These are phyloP conservation scores for Chamaecrista fasciculata DNA, from an alignment of 306 rosid genomes.

Conservation along the genomic window DNA sequence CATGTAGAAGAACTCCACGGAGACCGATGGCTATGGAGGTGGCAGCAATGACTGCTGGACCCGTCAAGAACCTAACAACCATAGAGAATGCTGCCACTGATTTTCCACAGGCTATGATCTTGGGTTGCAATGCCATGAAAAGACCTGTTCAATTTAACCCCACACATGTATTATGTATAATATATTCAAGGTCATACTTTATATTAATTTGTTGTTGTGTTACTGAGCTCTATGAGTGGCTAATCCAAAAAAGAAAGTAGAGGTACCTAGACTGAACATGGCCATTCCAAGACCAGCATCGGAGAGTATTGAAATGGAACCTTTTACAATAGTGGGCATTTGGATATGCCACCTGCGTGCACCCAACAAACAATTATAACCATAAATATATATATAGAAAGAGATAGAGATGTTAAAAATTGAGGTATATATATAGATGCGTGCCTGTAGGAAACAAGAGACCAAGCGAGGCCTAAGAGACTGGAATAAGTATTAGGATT, in stretches of 20 bases:
- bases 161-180: no score
- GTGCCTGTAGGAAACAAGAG: constrained; percentile 69
- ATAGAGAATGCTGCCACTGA: constrained; percentile 23
- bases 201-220: no score
- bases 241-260: no score
- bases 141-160: constrained; percentile 30
- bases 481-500: constrained; percentile 77
- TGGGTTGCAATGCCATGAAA: constrained; percentile 44
- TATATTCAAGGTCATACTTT: no score
- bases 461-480: constrained; percentile 64
- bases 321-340: constrained; percentile 33
- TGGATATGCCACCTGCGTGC: constrained; percentile 25
- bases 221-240: no score
- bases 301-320: constrained; percentile 35
- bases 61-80: constrained; percentile 33
- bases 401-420: no score
- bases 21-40: constrained; percentile 26
- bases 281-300: constrained; percentile 38
- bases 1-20: constrained; percentile 33
- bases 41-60: constrained; percentile 32
- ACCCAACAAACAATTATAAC: no score
- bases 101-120: constrained; percentile 38
- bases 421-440: no score
- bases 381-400: no score
- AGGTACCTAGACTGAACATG: constrained; percentile 41